Evolutionary conservation across 371 early-diverging fungal genomes (phyloP).

Genomic region (Sanchytrium tribonematis): DNA sequence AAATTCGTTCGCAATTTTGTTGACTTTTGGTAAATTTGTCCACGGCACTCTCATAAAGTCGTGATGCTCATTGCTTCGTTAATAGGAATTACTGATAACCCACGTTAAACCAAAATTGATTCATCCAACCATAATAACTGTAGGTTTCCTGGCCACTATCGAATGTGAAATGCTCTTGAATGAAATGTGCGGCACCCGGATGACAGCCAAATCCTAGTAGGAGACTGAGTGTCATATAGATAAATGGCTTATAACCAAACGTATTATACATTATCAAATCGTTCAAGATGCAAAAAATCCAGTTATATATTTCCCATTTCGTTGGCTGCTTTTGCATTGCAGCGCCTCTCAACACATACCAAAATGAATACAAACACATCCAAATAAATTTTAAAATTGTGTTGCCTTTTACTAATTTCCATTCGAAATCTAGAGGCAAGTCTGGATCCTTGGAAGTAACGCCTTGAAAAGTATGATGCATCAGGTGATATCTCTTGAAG

Average conservation of each 20-base stretch:
- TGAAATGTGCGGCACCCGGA: constrained; percentile 84
- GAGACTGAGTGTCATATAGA: constrained; percentile 44
- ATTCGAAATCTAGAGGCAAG: constrained; percentile 65
- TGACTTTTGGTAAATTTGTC: constrained; percentile 53
- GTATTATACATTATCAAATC: constrained; percentile 25
- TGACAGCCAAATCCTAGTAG: constrained; percentile 72
- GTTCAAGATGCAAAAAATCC: constrained; percentile 26
- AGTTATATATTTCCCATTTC: constrained; percentile 48
- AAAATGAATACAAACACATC: constrained; percentile 55
- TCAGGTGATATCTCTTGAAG: constrained; percentile 74
- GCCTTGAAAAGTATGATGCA: constrained; percentile 71
- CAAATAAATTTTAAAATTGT: constrained; percentile 40
- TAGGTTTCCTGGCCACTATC: constrained; percentile 84
- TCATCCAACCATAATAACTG: constrained; percentile 77
- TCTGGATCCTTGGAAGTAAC: constrained; percentile 83
- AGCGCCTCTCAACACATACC: constrained; percentile 64
- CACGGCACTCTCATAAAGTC: constrained; percentile 71
- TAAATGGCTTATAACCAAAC: constrained; percentile 34
- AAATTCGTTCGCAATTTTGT: constrained; percentile 54
- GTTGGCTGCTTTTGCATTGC: constrained; percentile 38
- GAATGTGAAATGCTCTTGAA: constrained; percentile 91
- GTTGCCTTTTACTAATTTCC: constrained; percentile 39
- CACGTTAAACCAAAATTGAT: constrained; percentile 51
- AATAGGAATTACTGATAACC: constrained; percentile 38
- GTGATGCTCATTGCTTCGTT: constrained; percentile 96